phyloP scores from a whole-genome alignment of 352 stramenopile genomes.

The Globisporangium emineosum region DNA sequence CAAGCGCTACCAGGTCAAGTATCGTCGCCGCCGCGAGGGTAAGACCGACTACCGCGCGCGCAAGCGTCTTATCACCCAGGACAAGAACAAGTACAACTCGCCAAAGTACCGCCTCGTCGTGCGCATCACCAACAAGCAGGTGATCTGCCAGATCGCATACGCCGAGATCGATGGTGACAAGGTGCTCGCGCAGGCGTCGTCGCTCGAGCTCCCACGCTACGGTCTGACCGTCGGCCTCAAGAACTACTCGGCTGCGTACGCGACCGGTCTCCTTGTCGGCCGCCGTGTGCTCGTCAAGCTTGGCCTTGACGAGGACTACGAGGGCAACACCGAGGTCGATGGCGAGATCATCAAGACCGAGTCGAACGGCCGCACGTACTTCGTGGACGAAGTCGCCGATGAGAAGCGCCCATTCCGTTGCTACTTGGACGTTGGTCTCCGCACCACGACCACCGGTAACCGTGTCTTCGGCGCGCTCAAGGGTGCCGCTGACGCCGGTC shows the following conservation, averaged over 20 bases:
- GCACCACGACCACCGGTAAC: conserved; percentile 96
- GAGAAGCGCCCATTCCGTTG: conserved; percentile 97
- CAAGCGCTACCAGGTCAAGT: conserved; percentile 99
- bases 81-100: conserved; percentile 99
- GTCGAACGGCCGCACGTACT: conserved; percentile 97
- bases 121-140: conserved; percentile 95
- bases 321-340: conserved; percentile 96
- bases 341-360: conserved; percentile 95
- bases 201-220: conserved; percentile 96
- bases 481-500: conserved; percentile 96
- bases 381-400: conserved; percentile 98
- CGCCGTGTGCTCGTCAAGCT: conserved; percentile 97
- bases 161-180: conserved; percentile 98
- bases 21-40: conserved; percentile 96
- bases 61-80: conserved; percentile 97
- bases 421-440: conserved; percentile 97
- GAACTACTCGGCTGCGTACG: conserved; percentile 99
- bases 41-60: conserved; percentile 99
- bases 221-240: conserved; percentile 96
- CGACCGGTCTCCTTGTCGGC: conserved; percentile 93
- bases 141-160: conserved; percentile 99
- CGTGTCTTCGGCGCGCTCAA: conserved; percentile 99
- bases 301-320: conserved; percentile 97
- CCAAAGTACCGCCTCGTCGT: conserved; percentile 98
- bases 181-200: conserved; percentile 92